Evolutionary conservation across 495 filamentous ascomycete species (phyloP).

Genomic region (Penicillium atrosanguineum): DNA sequence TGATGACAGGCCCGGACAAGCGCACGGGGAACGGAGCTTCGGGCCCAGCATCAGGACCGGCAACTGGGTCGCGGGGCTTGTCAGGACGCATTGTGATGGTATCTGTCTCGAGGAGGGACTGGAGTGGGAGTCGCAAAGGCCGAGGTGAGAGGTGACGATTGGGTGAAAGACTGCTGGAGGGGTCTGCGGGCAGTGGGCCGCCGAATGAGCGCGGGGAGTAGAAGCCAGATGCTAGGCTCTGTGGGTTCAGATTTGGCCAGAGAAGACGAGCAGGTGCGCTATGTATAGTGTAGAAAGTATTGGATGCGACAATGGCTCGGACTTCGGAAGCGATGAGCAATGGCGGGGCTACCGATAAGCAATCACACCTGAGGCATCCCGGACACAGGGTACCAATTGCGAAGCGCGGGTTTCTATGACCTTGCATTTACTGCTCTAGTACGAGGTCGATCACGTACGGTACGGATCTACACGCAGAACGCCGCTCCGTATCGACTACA

Average conservation of each 20-base stretch:
- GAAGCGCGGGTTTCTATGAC: background rate
- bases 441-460: background rate
- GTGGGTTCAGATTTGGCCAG: background rate
- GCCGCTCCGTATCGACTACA: background rate
- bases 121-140: background rate
- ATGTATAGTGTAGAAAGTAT: background rate
- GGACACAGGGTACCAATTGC: background rate
- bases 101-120: background rate
- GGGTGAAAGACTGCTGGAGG: background rate
- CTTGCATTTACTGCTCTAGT: background rate
- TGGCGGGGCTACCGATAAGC: slow-evolving; percentile 16
- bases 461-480: background rate
- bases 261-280: background rate
- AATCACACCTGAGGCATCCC: slow-evolving; percentile 8
- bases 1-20: slow-evolving; percentile 80
- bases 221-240: background rate
- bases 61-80: slow-evolving; percentile 56
- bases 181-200: background rate
- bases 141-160: background rate
- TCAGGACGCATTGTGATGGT: slow-evolving; percentile 35
- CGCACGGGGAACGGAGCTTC: slow-evolving; percentile 74
- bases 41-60: slow-evolving; percentile 70
- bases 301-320: slow-evolving; percentile 5
- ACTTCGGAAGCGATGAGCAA: background rate
- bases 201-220: background rate